Evolutionary conservation across 805 yeast genomes (phyloP).

Genomic region (Isabelozyma rhagii): DNA sequence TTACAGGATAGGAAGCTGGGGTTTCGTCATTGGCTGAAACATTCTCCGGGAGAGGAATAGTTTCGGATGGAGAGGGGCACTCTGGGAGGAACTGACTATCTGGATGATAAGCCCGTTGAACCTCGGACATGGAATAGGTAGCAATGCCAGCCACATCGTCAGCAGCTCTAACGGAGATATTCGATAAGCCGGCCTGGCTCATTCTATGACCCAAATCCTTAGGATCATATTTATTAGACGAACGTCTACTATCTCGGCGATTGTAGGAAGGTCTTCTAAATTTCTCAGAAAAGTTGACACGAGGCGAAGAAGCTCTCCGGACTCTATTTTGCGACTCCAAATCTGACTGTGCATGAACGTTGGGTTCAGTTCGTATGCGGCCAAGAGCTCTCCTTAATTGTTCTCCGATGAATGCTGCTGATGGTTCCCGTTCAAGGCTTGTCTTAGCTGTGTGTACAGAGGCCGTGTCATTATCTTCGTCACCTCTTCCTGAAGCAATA

Average conservation of each 20-base stretch:
- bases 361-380: slow-evolving; percentile 2
- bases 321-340: slow-evolving; percentile 4
- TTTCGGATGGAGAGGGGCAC: no score
- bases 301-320: neutral
- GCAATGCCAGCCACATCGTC: slow-evolving; percentile 15
- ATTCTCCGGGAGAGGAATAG: no score
- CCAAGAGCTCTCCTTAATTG: slow-evolving; percentile 14
- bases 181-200: slow-evolving; percentile 12
- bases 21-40: no score
- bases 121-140: neutral
- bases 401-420: slow-evolving; percentile 21
- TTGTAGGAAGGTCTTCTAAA: neutral
- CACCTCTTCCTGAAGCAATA: slow-evolving; percentile 42
- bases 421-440: neutral
- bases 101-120: neutral
- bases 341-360: slow-evolving; percentile 1
- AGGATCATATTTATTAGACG: neutral
- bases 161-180: slow-evolving; percentile 10
- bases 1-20: no score
- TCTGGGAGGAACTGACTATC: no score
- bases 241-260: neutral
- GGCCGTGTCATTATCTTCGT: neutral
- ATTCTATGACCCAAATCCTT: slow-evolving; percentile 6
- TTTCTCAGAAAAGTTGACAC: neutral
- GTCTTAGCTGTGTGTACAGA: neutral